Conservation (phyloP, 208 protist genomes). For the Novymonas esmeraldas region DNA sequence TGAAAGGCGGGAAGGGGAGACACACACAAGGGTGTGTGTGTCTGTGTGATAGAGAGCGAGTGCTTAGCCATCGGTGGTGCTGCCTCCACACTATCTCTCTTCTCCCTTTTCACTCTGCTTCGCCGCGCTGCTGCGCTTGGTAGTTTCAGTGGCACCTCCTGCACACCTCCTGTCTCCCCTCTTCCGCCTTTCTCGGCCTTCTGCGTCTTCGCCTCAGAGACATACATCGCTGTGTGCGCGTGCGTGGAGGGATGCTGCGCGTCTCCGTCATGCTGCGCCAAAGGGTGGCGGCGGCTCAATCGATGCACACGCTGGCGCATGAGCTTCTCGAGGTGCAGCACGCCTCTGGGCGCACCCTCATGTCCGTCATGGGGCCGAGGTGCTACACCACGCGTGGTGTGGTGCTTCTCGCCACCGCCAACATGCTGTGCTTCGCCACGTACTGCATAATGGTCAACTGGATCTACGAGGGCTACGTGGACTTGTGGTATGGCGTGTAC, state of each 20-base stretch:
- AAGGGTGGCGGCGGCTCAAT: not conserved
- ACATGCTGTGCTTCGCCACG: slow-evolving; percentile 52
- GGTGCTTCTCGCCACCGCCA: slow-evolving; percentile 31
- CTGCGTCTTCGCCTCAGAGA: too few relatives aligned
- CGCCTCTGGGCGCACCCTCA: slow-evolving; percentile 21
- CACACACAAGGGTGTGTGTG: not conserved
- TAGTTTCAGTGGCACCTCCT: too few relatives aligned
- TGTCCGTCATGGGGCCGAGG: slow-evolving; percentile 29
- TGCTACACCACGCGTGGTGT: slow-evolving; percentile 23
- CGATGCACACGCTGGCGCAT: slow-evolving; percentile 10
- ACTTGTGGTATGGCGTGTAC: slow-evolving; percentile 83
- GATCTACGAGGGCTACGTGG: slow-evolving; percentile 80
- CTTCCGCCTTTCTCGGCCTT: too few relatives aligned
- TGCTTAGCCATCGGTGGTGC: not conserved
- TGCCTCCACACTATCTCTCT: not conserved
- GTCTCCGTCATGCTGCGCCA: slow-evolving; percentile 1
- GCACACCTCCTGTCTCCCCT: too few relatives aligned
- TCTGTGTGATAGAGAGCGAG: too few relatives aligned
- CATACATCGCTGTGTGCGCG: too few relatives aligned
- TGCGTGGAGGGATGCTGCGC: slow-evolving; percentile 34
- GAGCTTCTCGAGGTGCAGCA: slow-evolving; percentile 23
- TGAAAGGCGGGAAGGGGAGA: not conserved
- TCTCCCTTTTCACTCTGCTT: not conserved
- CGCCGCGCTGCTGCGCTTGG: too few relatives aligned
- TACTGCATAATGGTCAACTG: slow-evolving; percentile 84